Evolutionary conservation across 495 filamentous ascomycete genomes (phyloP), one percentile per base, ranked within the genome.

Genomic region (Aspergillus ostianus): DNA sequence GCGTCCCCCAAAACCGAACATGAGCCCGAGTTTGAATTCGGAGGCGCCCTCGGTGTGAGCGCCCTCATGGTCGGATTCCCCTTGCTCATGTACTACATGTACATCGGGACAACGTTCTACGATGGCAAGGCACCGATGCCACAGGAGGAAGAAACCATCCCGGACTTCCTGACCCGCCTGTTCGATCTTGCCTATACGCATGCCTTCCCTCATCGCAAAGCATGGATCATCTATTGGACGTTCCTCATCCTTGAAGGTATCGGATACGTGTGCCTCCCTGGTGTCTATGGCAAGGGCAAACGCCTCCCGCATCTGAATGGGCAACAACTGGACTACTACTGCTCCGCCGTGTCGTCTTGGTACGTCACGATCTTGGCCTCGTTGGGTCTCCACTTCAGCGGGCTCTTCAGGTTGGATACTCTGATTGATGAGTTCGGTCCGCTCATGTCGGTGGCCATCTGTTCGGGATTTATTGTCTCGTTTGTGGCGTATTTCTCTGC

Each of bases 1-100:
- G 32, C 1, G 17, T 32, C 26, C 2, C 30, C 44, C 6, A 13
- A 20, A 30, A 7, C 18, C 30, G 52, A 61, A 8, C 17, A 54
- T 30, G 56, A 62, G 9, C n/a, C 47, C 0, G 56, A 87, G 55
- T 89, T 89, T 69, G 93, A 98, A 65, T 97, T 98, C 65, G 91
- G 92, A 52, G 93, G 93, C 55, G 83, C 90, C 9, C 74, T 77
- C 21, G 93, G 93, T 49, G 85, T 89, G 23, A 70, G 70, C 21
- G 76, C 81, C 47, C 84, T 95, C 78, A 98, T 98, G 90, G 74
- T 91, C 56, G 88, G 85, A 51, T 98, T 97, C 73, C 93, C 93
- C 17, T 29, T 87, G 23, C 76, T 97, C 50, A 98, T 98, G 93
- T 98, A 88, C 80, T 97, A 96, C 77, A 93, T 97, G 90, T 98